Evolutionary conservation across 106 monocot genomes (phyloP).

Genomic region (Dendrobium nobile): DNA sequence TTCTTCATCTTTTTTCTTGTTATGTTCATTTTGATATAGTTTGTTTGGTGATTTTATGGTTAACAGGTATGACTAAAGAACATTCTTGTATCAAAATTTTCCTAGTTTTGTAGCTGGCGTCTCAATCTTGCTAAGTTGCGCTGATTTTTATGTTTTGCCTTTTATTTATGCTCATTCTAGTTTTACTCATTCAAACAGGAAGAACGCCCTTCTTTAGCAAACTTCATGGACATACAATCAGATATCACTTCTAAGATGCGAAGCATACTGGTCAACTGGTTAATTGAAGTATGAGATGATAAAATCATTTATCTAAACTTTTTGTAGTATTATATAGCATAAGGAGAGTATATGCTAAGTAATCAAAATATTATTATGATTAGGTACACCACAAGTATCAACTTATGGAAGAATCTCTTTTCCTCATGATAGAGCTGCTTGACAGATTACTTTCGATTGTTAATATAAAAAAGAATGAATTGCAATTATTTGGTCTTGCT

Average conservation of each 20-base stretch:
- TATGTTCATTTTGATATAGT: background rate
- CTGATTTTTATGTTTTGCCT: no score
- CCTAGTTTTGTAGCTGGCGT: background rate
- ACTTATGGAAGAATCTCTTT: conserved; percentile 58
- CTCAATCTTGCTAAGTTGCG: no score
- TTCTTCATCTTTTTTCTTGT: background rate
- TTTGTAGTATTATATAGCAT: background rate
- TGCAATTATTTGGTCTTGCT: conserved; percentile 49
- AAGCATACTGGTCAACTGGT: conserved; percentile 42
- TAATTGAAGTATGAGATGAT: conserved; percentile 38
- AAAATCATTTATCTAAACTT: background rate
- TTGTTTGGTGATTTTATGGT: background rate
- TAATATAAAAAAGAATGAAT: conserved; percentile 26
- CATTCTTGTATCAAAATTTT: background rate
- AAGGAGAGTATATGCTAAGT: background rate
- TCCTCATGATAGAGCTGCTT: conserved; percentile 51
- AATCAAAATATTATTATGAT: conserved; percentile 4
- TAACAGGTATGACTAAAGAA: background rate
- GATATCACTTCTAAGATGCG: conserved; percentile 41
- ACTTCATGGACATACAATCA: conserved; percentile 27
- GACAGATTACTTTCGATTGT: conserved; percentile 42
- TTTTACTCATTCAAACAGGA: conserved; percentile 13
- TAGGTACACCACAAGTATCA: conserved; percentile 49
- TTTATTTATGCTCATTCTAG: no score
- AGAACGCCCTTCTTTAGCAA: conserved; percentile 23